Conservation (phyloP, 2,329 filamentous ascomycete genomes). For the Zasmidium angulare region DNA sequence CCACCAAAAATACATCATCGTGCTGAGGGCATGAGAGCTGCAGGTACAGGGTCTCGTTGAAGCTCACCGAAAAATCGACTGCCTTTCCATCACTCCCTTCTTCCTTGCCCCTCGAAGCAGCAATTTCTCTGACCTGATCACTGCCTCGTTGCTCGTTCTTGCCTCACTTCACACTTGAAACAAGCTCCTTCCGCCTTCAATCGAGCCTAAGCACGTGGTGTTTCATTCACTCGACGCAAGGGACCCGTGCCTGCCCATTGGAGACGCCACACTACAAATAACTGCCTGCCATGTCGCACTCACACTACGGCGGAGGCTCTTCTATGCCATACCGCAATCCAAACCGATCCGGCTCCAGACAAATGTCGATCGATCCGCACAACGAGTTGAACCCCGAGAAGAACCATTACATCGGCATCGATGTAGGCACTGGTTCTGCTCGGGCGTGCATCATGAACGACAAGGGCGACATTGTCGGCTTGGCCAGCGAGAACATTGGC, state of each 20-base stretch:
- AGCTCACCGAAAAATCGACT: not conserved
- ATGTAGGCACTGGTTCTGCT: conserved; percentile 94
- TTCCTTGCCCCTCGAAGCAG: not conserved
- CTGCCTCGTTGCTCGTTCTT: not conserved
- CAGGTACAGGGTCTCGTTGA: not conserved
- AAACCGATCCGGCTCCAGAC: conserved; percentile 43
- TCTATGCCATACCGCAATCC: conserved; percentile 35
- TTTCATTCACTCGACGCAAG: not conserved
- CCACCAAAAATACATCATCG: not conserved
- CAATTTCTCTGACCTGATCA: not conserved
- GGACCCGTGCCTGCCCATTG: conserved; percentile 7
- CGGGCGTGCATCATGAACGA: conserved; percentile 93
- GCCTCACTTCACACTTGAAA: not conserved
- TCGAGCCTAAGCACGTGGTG: not conserved
- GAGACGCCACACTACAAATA: not conserved
- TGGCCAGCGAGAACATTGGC: conserved; percentile 54
- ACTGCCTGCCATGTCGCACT: conserved; percentile 11
- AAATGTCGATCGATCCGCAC: conserved; percentile 52
- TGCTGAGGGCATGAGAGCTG: not conserved
- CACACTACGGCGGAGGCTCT: not conserved
- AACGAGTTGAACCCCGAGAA: conserved; percentile 58
- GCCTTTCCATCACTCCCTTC: not conserved
- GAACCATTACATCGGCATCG: conserved; percentile 77
- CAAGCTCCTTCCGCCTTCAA: not conserved
- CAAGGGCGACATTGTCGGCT: conserved; percentile 76